Base-by-base conservation (phyloP, 2,329 filamentous ascomycete species). In the Neopestalotiopsis sp. region DNA sequence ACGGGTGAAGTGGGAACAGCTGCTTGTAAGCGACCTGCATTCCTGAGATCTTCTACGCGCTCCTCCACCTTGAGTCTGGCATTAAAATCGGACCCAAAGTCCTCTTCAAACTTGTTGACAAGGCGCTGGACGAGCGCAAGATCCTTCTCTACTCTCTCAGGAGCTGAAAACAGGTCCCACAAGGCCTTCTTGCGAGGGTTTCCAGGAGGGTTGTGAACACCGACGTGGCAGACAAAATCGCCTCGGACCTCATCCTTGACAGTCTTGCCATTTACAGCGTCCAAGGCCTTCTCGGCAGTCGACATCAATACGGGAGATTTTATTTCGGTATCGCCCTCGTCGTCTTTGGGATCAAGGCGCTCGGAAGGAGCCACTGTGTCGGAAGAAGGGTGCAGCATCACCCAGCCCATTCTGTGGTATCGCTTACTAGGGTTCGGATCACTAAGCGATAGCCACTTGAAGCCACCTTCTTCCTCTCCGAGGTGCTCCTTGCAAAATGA, bases 401-500 rank as follows among this genome's bases (percentile, higher is more conserved):
- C 97, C 95, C 97, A 99, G 28, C 96, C 96, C 80, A 99, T 98
- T 28, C 96, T 92, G 78, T 99, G 96, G 77, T 95, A 99, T 72
- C 97, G 92, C 83, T 99, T 99, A 76, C 94, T 92, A 1, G 96
- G 96, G 77, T 99, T 99, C 0, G 96, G 96, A 75, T 99, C 96
- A 73, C 95, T 98, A 64, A 99, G 87, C 42, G 95, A 98, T 4
- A 99, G 86, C 91, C 95, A 98, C 78, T 95, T 97, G 84, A 96
- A 98, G 2, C 95, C 95, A 66, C 95, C 95, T 72, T 96, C 92
- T 61, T 91, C 92, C 75, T 98, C 95, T 14, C 95, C 95, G 4
- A 98, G 88, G 78, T 98, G 92, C 79, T 98, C 95, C 77, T 94
- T 96, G 81, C 95, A 97, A 76, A 98, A 98, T 2, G 91, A 91